phyloP scores from a whole-genome alignment of 176 grass and related monocot species.

The Triticum urartu region DNA sequence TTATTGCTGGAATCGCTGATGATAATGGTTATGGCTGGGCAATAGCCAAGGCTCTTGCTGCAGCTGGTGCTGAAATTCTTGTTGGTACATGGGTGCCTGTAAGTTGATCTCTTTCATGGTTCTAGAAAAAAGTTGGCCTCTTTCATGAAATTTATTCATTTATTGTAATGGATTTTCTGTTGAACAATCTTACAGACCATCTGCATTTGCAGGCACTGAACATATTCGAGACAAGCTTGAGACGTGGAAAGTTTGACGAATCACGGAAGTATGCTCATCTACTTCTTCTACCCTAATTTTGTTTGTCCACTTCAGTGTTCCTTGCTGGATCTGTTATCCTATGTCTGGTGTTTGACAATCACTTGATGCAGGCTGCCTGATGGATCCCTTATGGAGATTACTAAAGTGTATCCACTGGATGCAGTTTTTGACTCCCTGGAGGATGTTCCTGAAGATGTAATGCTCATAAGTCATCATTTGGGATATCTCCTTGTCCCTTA shows the following conservation, averaged over 20 bases:
- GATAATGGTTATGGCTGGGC: slow-evolving; percentile 99
- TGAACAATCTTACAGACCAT: neutral
- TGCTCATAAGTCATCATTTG: slow-evolving; percentile 14
- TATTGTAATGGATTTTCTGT: neutral
- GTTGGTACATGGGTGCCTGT: slow-evolving; percentile 99
- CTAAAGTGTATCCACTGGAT: slow-evolving; percentile 93
- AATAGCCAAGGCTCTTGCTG: slow-evolving; percentile 95
- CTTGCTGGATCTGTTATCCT: neutral
- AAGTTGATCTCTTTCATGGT: slow-evolving; percentile 19
- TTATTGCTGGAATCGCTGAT: slow-evolving; percentile 98
- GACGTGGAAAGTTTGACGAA: slow-evolving; percentile 34
- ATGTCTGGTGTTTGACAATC: slow-evolving; percentile 23
- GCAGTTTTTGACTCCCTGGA: slow-evolving; percentile 82
- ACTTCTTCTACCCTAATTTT: slow-evolving; percentile 8
- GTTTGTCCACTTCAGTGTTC: slow-evolving; percentile 4
- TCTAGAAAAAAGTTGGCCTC: neutral
- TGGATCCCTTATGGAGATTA: slow-evolving; percentile 94
- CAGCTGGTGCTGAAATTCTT: slow-evolving; percentile 92
- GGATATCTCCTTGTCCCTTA: neutral
- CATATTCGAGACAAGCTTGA: slow-evolving; percentile 32
- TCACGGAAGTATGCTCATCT: slow-evolving; percentile 22
- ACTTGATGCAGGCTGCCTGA: slow-evolving; percentile 63
- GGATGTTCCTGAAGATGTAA: slow-evolving; percentile 97
- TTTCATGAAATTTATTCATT: slow-evolving; percentile 8
- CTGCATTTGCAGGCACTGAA: slow-evolving; percentile 42